Evolutionary conservation across 2,329 filamentous ascomycete species (phyloP).

Genomic region (Ceratocystis harringtonii): DNA sequence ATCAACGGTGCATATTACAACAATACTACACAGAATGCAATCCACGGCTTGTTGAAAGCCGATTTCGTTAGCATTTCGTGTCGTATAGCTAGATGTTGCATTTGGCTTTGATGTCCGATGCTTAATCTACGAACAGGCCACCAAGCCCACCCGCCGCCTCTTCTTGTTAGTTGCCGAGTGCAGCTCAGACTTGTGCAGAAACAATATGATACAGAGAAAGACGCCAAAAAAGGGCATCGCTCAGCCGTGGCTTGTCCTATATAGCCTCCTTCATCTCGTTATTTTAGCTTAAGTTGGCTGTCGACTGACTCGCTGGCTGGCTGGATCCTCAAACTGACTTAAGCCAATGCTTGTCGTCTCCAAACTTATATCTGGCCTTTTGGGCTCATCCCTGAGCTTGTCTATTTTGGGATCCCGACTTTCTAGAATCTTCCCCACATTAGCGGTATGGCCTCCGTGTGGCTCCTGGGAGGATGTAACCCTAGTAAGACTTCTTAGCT

Average conservation of each 20-base stretch:
- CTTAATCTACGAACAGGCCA: background rate
- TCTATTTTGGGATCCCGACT: conserved; percentile 10
- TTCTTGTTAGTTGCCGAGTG: background rate
- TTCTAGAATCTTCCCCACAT: conserved; percentile 15
- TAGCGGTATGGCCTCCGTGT: background rate
- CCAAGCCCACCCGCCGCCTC: background rate
- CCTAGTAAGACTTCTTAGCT: background rate
- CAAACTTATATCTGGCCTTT: conserved; percentile 14
- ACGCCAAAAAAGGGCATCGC: background rate
- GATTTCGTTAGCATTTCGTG: background rate
- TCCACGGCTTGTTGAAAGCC: no score
- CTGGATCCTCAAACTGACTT: conserved; percentile 1
- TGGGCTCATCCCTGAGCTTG: background rate
- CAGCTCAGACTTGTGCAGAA: background rate
- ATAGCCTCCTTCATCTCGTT: background rate
- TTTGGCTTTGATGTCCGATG: background rate
- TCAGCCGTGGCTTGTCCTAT: background rate
- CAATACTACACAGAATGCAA: no score
- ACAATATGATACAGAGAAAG: background rate
- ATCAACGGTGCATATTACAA: background rate
- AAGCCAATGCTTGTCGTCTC: background rate
- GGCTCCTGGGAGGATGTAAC: background rate
- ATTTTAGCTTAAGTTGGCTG: background rate
- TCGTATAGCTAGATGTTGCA: background rate
- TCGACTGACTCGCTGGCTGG: background rate